Base-by-base conservation (phyloP, 192 early-diverging fungal genomes). In the Chytriomyces confervae region DNA sequence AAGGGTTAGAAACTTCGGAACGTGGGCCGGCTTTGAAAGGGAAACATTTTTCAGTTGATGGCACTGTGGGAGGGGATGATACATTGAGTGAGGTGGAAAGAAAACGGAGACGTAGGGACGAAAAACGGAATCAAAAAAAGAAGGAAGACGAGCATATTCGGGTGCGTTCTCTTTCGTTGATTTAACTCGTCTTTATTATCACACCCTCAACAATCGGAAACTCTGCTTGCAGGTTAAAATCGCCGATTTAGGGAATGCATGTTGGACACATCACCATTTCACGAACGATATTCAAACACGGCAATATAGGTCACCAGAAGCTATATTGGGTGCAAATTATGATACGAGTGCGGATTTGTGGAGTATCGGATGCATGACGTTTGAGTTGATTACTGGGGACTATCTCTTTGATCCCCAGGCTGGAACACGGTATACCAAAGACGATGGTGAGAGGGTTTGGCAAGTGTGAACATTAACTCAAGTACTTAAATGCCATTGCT, bases 201-300 rank as follows among this genome's bases (percentile, higher is more conserved):
- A 36, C 0, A 36, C 24, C 24, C 24, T 27, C 24, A 27, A 27
- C 24, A 27, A 27, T 27, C 24, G 24, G 24, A 27, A 27, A 27
- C 36, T 36, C 36, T 4, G 36, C 36, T 36, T 36, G 36, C 86
- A 89, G 23, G 94, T 98, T 69, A 98, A 98, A 83, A 94, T 98
- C 78, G 96, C 96, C 8, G 97, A 98, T 83, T 83, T 98, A 18
- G 97, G 97, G 13, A 98, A 98, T 80, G 95, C 96, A 24, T 97
- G 95, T 70, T 98, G 97, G 97, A 90, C 92, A 0, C 86, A 97
- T 80, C 92, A 96, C 82, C 95, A 98, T 80, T 97, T 97, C 77
- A 96, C 96, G 0, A 91, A 93, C 50, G 95, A 97, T 79, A 97
- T 98, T 73, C 97, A 98, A 85, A 98, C 97, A 50, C 92, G 97